These are phyloP conservation scores for Oxytropis ochrocephala DNA, from an alignment of 306 rosid species.

Conservation along the genomic window DNA sequence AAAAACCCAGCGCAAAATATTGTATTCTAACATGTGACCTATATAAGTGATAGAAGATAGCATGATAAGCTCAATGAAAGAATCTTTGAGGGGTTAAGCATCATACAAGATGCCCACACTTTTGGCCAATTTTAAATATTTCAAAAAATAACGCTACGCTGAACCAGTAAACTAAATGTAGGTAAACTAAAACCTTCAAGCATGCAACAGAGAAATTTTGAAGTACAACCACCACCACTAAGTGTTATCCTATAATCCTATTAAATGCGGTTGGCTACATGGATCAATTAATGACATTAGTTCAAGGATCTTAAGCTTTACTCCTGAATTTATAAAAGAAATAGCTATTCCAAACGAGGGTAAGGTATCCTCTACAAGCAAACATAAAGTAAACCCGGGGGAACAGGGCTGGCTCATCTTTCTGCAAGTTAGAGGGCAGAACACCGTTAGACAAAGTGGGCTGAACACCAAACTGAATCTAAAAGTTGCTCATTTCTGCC, in stretches of 20 bases:
- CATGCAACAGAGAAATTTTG: background rate
- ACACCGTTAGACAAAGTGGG: background rate
- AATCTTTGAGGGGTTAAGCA: background rate
- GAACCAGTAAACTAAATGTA: background rate
- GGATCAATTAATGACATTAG: background rate
- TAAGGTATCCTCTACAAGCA: background rate
- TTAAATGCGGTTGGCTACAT: background rate
- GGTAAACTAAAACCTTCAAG: background rate
- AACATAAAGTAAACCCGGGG: background rate
- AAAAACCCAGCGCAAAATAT: slow-evolving; percentile 6
- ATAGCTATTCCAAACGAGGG: background rate
- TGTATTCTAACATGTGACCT: background rate
- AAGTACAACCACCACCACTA: background rate
- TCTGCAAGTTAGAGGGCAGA: background rate
- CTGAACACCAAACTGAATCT: background rate
- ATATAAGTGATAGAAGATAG: slow-evolving; percentile 3
- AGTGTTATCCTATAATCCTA: background rate
- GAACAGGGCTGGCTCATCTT: background rate
- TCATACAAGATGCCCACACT: background rate
- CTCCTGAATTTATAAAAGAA: background rate
- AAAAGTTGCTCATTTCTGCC: background rate
- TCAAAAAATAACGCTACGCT: background rate
- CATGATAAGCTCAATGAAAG: background rate
- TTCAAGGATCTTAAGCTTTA: no score
- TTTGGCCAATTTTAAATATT: background rate